phyloP scores from a whole-genome alignment of 345 rosid species.

The Anacardium occidentale region DNA sequence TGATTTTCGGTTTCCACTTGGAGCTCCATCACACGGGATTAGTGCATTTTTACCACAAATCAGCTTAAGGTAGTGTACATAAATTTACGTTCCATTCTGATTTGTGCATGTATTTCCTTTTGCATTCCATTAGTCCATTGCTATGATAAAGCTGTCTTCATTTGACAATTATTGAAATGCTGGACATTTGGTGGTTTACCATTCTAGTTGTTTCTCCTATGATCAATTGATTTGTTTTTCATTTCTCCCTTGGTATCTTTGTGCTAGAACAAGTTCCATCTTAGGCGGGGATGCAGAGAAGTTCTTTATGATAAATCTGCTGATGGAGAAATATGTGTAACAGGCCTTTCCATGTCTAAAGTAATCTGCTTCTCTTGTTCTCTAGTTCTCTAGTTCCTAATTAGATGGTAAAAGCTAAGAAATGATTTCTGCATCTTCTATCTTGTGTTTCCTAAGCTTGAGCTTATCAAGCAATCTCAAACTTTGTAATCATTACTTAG shows the following conservation, averaged over 20 bases:
- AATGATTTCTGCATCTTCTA: neutral
- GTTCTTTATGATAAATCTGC: conserved; percentile 66
- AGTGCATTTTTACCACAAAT: conserved; percentile 80
- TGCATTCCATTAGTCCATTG: no score
- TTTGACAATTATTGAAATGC: neutral
- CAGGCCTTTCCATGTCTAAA: conserved; percentile 84
- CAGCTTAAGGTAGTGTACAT: conserved; percentile 65
- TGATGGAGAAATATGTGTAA: conserved; percentile 63
- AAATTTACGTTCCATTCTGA: neutral
- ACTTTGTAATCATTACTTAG: neutral
- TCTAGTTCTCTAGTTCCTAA: neutral
- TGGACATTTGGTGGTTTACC: neutral
- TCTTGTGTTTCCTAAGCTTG: neutral
- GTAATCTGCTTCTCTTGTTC: conserved; percentile 41
- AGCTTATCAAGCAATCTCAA: neutral
- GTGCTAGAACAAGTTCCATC: conserved; percentile 74
- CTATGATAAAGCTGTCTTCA: neutral
- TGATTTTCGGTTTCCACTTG: conserved; percentile 86
- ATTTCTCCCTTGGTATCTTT: conserved; percentile 12
- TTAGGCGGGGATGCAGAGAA: conserved; percentile 98
- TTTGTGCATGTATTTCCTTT: neutral
- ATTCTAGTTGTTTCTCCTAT: neutral
- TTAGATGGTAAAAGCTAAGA: neutral
- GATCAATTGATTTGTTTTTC: neutral
- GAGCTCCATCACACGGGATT: conserved; percentile 97